Evolutionary conservation across 106 monocot genomes (phyloP).

Genomic region (Dioscorea dumetorum): DNA sequence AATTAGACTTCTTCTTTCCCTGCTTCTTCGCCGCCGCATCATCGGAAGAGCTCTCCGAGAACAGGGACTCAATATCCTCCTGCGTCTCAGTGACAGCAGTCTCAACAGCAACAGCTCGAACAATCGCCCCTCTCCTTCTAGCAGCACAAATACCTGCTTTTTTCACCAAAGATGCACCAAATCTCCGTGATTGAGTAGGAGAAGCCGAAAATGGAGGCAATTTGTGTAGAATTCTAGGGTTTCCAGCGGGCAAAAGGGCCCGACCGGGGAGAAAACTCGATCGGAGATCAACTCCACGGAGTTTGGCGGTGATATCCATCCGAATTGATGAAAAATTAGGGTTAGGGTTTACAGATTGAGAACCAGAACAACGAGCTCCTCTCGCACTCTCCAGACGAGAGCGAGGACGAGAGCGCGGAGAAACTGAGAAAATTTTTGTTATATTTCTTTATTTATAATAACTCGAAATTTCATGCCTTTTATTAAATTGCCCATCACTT

Average conservation of each 20-base stretch:
- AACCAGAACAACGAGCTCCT: not conserved
- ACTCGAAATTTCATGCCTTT: not conserved
- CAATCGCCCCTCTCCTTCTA: conserved; percentile 11
- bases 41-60: conserved; percentile 24
- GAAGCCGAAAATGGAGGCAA: not conserved
- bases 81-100: conserved; percentile 17
- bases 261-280: conserved; percentile 31
- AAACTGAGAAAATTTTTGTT: not conserved
- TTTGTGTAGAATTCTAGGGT: not conserved
- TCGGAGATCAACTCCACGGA: conserved; percentile 44
- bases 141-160: not conserved
- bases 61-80: conserved; percentile 59
- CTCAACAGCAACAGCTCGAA: conserved; percentile 25
- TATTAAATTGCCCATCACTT: not conserved
- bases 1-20: conserved; percentile 44
- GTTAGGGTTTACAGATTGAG: not conserved
- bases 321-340: not conserved
- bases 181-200: conserved; percentile 1
- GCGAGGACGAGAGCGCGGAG: not conserved
- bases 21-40: conserved; percentile 7
- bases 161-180: conserved; percentile 3
- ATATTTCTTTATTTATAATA: not conserved
- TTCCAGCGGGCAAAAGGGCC: conserved; percentile 1
- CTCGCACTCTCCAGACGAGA: not conserved
- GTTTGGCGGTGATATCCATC: conserved; percentile 67